Evolutionary conservation across 192 early-diverging fungal genomes (phyloP).

Genomic region (Umbelopsis isabellina): DNA sequence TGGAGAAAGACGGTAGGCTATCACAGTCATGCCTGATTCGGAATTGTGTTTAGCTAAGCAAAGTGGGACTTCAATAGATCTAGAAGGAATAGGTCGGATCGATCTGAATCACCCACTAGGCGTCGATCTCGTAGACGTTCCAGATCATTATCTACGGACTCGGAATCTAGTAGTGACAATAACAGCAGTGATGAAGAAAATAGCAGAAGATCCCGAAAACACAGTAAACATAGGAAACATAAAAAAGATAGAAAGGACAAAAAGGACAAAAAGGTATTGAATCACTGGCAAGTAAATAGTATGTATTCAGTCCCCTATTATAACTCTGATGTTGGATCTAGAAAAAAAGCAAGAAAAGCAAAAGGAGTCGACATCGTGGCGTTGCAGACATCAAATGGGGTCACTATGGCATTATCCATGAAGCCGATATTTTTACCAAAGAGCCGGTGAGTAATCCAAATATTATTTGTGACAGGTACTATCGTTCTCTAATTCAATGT

Average conservation of each 20-base stretch:
- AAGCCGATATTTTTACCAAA: constrained; percentile 51
- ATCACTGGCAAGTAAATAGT: background rate
- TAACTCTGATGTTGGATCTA: background rate
- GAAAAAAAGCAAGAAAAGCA: constrained; percentile 49
- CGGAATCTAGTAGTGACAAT: constrained; percentile 17
- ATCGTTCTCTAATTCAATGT: background rate
- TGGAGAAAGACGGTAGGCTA: background rate
- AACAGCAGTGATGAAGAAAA: constrained; percentile 25
- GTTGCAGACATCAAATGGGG: constrained; percentile 42
- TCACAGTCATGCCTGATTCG: background rate
- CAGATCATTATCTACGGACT: background rate
- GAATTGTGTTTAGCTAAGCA: background rate
- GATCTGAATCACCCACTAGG: background rate
- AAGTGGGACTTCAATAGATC: background rate
- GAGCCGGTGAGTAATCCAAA: constrained; percentile 30
- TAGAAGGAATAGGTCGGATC: background rate
- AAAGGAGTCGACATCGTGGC: constrained; percentile 31
- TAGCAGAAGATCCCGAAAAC: constrained; percentile 22
- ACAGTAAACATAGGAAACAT: constrained; percentile 44
- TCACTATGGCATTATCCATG: constrained; percentile 54
- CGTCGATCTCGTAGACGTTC: constrained; percentile 12
- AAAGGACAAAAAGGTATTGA: constrained; percentile 39
- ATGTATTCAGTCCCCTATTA: background rate
- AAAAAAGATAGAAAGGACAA: constrained; percentile 50
- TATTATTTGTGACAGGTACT: background rate